Evolutionary conservation across 495 filamentous ascomycete genomes (phyloP), one percentile per base, ranked within the genome.

Genomic region (Aspergillus sparsus): DNA sequence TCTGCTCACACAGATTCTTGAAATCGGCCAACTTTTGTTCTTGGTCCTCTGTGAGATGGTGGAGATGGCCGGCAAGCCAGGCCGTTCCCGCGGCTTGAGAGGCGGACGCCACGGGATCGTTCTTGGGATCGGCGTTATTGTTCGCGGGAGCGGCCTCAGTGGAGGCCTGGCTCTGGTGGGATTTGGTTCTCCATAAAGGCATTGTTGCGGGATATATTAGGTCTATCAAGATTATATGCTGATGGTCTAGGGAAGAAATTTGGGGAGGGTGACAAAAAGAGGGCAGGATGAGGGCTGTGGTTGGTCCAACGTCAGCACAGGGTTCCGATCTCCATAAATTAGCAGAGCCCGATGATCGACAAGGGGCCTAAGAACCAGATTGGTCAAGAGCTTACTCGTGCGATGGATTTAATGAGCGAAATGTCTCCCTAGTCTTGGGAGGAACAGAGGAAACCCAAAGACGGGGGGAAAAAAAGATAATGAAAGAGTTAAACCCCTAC

Each of bases 11-110:
- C 44, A 87, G 65, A 3, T 66, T 62, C 79, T 91, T 93, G 79
- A 95, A 95, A 36, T 81, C 77, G 15, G 66, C 70, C 21, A 95
- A 76, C 44, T 84, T 82, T 49, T 75, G 71, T 64, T 88, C 85
- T 69, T 95, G 89, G 57, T 85, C 80, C 27, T 79, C 73, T 21
- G 78, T 88, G 35, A 95, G 80, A 70, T 92, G 88, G 35, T 89
- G 85, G 50, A 92, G 72, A 68, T 94, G 91, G 32, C 88, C 91
- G 12, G 80, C 73, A 41, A 79, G 66, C 76, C 77, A 80, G 46
- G 67, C 76, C 6, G 71, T 74, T 46, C 77, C 73, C 12, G 76
- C 61, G 12, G 77, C 77, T 45, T 75, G 72, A 53, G 71, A 68
- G 18, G 75, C 74, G 45, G 78, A 74, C 13, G 76, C 76, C 37